Evolutionary conservation across 768 basidiomycete species (phyloP).

Genomic region (Panus rudis): DNA sequence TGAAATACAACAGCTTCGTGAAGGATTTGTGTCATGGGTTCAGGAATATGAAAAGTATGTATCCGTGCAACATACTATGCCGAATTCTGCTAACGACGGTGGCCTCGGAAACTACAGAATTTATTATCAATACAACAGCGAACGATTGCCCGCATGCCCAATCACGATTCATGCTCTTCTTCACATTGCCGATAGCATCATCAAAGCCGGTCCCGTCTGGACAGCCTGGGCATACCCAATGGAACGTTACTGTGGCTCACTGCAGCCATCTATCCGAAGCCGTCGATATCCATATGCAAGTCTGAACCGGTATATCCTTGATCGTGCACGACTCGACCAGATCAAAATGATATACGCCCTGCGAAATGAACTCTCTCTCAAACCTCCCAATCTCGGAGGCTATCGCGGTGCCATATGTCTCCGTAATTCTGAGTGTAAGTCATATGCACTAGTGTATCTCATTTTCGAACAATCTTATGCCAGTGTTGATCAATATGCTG

Average conservation of each 20-base stretch:
- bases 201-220: slow-evolving; percentile 18
- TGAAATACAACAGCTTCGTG: slow-evolving; percentile 21
- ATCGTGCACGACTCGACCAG: slow-evolving; percentile 7
- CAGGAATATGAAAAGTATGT: slow-evolving; percentile 31
- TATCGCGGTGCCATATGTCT: neutral
- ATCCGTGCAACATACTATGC: too few species aligned
- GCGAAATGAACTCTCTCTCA: neutral
- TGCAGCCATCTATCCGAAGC: slow-evolving; percentile 16
- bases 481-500: too few species aligned
- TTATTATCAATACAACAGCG: slow-evolving; percentile 23
- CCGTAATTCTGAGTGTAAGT: too few species aligned
- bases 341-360: slow-evolving; percentile 11
- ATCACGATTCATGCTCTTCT: slow-evolving; percentile 27
- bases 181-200: slow-evolving; percentile 24
- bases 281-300: slow-evolving; percentile 15
- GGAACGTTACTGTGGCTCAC: slow-evolving; percentile 21
- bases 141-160: slow-evolving; percentile 21
- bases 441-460: too few species aligned
- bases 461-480: too few species aligned
- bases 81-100: too few species aligned
- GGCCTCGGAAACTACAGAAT: too few species aligned
- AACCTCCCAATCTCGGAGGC: neutral
- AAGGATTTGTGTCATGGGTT: slow-evolving; percentile 32
- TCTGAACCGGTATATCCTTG: slow-evolving; percentile 11
- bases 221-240: slow-evolving; percentile 25